Evolutionary conservation across 805 yeast genomes (phyloP), one percentile per base, ranked within the genome.

Genomic region (Kazachstania kunashirensis): DNA sequence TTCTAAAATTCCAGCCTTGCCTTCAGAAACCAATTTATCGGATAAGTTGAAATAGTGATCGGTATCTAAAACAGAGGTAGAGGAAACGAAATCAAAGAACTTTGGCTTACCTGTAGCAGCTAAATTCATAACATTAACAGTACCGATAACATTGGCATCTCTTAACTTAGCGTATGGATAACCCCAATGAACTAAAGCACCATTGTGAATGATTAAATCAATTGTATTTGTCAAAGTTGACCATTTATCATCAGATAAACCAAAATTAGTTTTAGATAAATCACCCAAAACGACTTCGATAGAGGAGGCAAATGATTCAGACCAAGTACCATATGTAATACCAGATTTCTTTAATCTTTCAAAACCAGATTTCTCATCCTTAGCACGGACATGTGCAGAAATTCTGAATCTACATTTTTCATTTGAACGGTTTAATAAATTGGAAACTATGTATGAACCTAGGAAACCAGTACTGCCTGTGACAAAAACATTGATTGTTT

Each of bases 181-280:
- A 2, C 88, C 96, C 99, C 99, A 92, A 60, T 92, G 98, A 26
- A 92, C 99, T 43, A 88, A 68, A 13, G 99, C 99, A 66, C 97
- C 98, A 50, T 92, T 92, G 61, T 92, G 99, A 43, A 92, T 74
- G 36, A 92, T 77, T 3, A 79, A 79, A 59, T 94, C 98, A 40
- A 89, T 67, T 1, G 66, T 62, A 12, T 71, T 59, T 8, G 75
- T 63, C 41, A 92, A 69, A 6, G 50, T 33, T 1, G 47, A 30
- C 94, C 95, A 92, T 23, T 65, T 63, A 3, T 49, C 57, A 24
- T 69, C 68, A 13, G 62, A 47, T 36, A 84, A 52, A 0, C 96
- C 98, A 55, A 92, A 79, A 30, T 79, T 68, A n/a, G 70, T 63
- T 44, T 70, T 61, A 5, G 89, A 72, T 48, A 92, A 68, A 52